Percentiles rank a stretch among this genome's conserved stretches.
Evolutionary conservation across 805 yeast species (phyloP).

Genomic region (Crinitomyces ghanaensis): DNA sequence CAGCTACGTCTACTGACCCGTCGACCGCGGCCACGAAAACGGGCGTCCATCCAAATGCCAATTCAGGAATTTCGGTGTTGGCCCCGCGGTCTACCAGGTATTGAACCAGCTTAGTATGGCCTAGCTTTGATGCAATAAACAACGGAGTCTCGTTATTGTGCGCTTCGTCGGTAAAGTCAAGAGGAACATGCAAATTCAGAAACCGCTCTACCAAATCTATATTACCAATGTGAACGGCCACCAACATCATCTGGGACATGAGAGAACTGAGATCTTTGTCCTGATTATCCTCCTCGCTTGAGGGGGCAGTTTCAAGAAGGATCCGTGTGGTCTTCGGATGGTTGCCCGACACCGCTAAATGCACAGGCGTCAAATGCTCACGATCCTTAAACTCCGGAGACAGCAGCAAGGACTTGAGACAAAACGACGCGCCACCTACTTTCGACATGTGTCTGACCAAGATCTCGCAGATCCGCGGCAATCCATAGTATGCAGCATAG

Average conservation of each 20-base stretch:
- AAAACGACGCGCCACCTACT: too few relatives aligned
- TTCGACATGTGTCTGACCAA: too few relatives aligned
- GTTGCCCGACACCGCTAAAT: constrained; percentile 68
- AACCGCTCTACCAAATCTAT: constrained; percentile 44
- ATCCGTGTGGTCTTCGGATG: constrained; percentile 67
- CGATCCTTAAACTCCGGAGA: too few relatives aligned
- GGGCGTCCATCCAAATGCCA: constrained; percentile 89
- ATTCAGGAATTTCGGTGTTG: constrained; percentile 62
- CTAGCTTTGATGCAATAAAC: constrained; percentile 65
- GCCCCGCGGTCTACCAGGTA: constrained; percentile 51
- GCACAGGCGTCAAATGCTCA: constrained; percentile 71
- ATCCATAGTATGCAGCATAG: constrained; percentile 80
- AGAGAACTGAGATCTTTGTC: too few relatives aligned
- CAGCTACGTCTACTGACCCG: constrained; percentile 51
- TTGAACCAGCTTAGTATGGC: constrained; percentile 41
- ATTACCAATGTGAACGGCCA: constrained; percentile 59
- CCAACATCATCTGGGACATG: constrained; percentile 22
- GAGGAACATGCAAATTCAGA: constrained; percentile 45
- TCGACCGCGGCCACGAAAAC: constrained; percentile 82
- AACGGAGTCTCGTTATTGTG: constrained; percentile 55
- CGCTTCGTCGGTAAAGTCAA: constrained; percentile 55
- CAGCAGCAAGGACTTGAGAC: too few relatives aligned
- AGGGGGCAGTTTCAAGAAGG: constrained; percentile 33
- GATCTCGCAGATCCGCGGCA: too few relatives aligned
- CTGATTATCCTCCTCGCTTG: constrained; percentile 13